Percentiles rank a stretch among this genome's conserved stretches.
These are phyloP conservation scores for Lactarius hengduanensis DNA, from an alignment of 768 basidiomycete genomes.

Conservation along the genomic window DNA sequence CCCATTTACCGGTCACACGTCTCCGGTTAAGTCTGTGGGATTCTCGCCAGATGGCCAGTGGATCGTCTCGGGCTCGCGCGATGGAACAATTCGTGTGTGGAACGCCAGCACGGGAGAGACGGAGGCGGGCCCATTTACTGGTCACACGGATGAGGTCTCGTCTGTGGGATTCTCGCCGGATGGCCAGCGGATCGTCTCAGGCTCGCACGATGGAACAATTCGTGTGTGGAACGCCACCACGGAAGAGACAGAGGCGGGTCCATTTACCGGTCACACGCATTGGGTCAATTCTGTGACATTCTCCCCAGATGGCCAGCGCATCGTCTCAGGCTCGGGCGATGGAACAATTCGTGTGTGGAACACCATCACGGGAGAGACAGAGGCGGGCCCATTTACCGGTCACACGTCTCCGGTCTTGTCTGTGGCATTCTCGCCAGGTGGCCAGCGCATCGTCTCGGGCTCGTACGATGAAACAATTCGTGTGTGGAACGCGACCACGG, in stretches of 20 bases:
- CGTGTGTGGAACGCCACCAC: no score
- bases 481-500: neutral
- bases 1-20: no score
- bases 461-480: neutral
- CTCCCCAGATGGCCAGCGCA: neutral
- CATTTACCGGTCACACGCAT: no score
- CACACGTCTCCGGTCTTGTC: neutral
- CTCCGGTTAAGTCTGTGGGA: no score
- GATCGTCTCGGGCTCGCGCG: no score
- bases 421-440: neutral
- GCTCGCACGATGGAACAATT: neutral
- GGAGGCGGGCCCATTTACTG: no score
- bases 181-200: neutral
- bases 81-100: no score
- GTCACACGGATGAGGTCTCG: no score
- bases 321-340: neutral
- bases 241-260: no score
- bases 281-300: neutral
- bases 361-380: neutral
- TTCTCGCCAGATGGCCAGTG: no score
- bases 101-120: no score
- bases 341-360: neutral
- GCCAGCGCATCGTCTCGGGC: neutral
- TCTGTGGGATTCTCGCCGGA: no score
- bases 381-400: neutral